Base-by-base conservation (phyloP, 305 asterid species). In the Lippia alba region DNA sequence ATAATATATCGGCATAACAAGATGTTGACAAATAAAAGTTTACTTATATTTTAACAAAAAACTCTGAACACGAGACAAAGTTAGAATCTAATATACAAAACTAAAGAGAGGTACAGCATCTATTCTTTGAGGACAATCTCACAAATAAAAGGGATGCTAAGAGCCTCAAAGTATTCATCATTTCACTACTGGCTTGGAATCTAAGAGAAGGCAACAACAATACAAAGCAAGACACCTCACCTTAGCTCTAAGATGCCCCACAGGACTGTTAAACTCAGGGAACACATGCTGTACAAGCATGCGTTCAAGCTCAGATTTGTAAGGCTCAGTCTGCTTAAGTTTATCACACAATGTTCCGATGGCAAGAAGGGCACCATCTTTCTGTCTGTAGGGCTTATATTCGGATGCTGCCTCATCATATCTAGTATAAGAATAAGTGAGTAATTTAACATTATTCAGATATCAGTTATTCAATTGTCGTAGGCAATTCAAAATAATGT, bases 341-440 rank as follows among this genome's bases (percentile, higher is more conserved):
- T 88, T 95, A 79, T 95, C 99, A 68, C 99, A 95, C 19, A 95
- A 85, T 8, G 98, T 83, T 64, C 99, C 99, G 73, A 95, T 87
- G 51, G 99, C 98, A 78, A 95, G 97, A 77, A 92, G 98, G 6
- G 98, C 97, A 58, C 99, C 99, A 83, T 95, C 98, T 77, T 95
- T 95, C 78, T 92, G 96, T 76, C 99, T 85, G 58, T 84, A 92
- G 20, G 87, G 88, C 83, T 90, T 95, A 71, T 70, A 84, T 73
- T 86, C 97, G 14, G 84, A 80, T 17, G 89, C 79, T 64, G 95
- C 87, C 77, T 87, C 97, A 20, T 85, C 88, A 70, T 91, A 95
- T 69, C 99, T 95, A 83, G 53, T 77, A 53, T 61, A 66, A 67
- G 53, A 70, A 70, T 4, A 79, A 68, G 81, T 49, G 32, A 16